These are phyloP conservation scores for Chimonanthus praecox DNA, from an alignment of 164 flowering plant species.

Conservation along the genomic window DNA sequence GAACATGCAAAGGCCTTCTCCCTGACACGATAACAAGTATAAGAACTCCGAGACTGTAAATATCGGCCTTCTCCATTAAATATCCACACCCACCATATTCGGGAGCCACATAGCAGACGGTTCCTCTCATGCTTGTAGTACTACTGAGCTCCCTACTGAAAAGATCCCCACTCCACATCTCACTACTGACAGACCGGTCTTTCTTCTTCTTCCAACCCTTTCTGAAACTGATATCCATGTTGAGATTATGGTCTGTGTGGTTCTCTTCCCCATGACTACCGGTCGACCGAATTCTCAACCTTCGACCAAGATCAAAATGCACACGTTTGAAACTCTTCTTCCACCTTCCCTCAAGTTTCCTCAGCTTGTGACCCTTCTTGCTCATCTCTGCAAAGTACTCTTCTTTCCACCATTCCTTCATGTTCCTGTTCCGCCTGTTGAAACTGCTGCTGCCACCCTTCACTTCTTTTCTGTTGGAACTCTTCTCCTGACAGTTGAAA, in stretches of 20 bases:
- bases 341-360: conserved; percentile 40
- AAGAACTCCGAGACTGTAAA: conserved; percentile 88
- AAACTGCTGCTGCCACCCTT: conserved; percentile 18
- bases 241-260: conserved; percentile 20
- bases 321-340: conserved; percentile 48
- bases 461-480: conserved; percentile 23
- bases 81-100: conserved; percentile 85
- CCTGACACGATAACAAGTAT: conserved; percentile 92
- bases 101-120: conserved; percentile 93
- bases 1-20: conserved; percentile 84
- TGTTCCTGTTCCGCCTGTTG: conserved; percentile 48
- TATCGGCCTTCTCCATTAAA: conserved; percentile 91
- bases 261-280: conserved; percentile 25
- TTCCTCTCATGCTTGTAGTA: conserved; percentile 99
- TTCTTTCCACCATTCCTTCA: conserved; percentile 99
- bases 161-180: conserved; percentile 89
- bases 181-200: conserved; percentile 49
- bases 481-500: conserved; percentile 21
- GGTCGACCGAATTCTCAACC: conserved; percentile 28
- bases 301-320: conserved; percentile 41
- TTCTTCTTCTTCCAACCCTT: conserved; percentile 66
- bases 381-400: conserved; percentile 69
- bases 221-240: conserved; percentile 73
- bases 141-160: conserved; percentile 95
- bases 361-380: conserved; percentile 43